phyloP scores from a whole-genome alignment of 2,329 filamentous ascomycete species.

The Pezicula carpinea region DNA sequence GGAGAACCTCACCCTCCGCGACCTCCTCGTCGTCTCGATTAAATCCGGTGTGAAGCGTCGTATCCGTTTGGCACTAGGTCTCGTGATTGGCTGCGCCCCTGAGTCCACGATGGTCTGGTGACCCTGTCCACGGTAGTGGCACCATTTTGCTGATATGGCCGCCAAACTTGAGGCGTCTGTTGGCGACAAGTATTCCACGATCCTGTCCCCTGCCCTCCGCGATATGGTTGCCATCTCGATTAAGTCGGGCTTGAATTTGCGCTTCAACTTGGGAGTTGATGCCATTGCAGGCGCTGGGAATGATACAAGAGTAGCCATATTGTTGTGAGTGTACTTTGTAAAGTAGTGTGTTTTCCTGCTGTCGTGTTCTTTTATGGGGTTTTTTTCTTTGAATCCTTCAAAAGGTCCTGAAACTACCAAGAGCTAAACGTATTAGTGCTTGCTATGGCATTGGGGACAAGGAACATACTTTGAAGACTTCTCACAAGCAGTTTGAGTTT shows the following conservation, averaged over 20 bases:
- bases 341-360: background rate
- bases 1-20: background rate
- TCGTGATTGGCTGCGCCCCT: conserved; percentile 6
- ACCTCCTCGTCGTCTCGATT: background rate
- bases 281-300: background rate
- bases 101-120: background rate
- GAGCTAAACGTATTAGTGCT: no score
- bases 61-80: background rate
- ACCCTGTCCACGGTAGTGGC: background rate
- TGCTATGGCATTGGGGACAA: no score
- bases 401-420: no score
- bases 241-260: conserved; percentile 1
- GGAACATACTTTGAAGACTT: no score
- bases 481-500: no score
- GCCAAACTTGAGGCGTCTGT: background rate
- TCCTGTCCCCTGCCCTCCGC: background rate
- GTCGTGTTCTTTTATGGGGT: background rate
- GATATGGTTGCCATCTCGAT: conserved; percentile 1
- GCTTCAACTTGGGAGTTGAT: background rate
- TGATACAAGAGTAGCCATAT: background rate
- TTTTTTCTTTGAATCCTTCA: background rate
- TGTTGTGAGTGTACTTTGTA: background rate
- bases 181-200: background rate
- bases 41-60: background rate
- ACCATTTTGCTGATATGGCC: background rate